Conservation (phyloP, 768 basidiomycete genomes). For the Rubroboletus satanas region DNA sequence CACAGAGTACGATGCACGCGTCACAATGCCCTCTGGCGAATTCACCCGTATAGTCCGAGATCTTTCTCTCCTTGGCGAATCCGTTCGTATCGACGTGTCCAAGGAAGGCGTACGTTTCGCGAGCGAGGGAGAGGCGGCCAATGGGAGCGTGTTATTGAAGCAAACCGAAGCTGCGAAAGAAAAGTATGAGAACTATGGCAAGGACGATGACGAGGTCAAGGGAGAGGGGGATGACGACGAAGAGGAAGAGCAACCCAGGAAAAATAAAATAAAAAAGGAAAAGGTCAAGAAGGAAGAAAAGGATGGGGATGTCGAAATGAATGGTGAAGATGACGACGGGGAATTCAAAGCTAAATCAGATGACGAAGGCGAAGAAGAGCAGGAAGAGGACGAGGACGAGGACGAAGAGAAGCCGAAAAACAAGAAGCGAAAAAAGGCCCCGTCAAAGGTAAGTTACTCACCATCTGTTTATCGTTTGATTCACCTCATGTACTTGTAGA, state of each 20-base stretch:
- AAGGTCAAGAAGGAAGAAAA: constrained; percentile 39
- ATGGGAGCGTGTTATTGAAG: constrained; percentile 80
- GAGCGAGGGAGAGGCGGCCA: constrained; percentile 91
- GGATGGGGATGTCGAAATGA: constrained; percentile 43
- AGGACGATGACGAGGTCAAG: constrained; percentile 39
- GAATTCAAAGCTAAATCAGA: constrained; percentile 44
- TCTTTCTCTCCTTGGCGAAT: constrained; percentile 85
- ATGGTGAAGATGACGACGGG: constrained; percentile 46
- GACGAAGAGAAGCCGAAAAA: constrained; percentile 47
- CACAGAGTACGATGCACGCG: constrained; percentile 92
- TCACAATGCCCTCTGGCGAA: constrained; percentile 81
- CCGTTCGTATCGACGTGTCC: constrained; percentile 89
- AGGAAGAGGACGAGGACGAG: constrained; percentile 50
- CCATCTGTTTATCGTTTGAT: neutral
- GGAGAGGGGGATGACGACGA: constrained; percentile 43
- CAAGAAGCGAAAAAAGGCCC: constrained; percentile 67
- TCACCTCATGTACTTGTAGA: constrained; percentile 7
- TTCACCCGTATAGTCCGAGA: constrained; percentile 93
- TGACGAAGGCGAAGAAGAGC: constrained; percentile 45
- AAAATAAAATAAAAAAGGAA: constrained; percentile 35
- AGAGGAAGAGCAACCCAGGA: constrained; percentile 25
- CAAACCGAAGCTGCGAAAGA: constrained; percentile 57
- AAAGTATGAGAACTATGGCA: constrained; percentile 38
- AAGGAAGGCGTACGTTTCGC: constrained; percentile 95
- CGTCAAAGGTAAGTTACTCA: constrained; percentile 42